Evolutionary conservation across 805 yeast genomes (phyloP).

Genomic region (Zygosaccharomyces bisporus): DNA sequence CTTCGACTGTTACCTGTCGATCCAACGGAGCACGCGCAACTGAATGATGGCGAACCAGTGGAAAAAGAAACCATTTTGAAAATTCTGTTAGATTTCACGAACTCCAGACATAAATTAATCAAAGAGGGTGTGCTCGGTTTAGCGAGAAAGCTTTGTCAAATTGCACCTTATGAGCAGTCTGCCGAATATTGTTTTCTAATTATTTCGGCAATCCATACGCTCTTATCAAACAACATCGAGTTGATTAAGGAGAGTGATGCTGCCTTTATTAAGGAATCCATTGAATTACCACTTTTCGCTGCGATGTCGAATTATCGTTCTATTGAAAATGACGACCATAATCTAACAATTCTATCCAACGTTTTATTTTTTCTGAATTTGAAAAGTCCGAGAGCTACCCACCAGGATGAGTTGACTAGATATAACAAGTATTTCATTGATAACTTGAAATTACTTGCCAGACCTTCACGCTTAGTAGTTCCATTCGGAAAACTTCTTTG

Average conservation of each 20-base stretch:
- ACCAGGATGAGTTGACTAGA: conserved; percentile 44
- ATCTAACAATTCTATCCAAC: conserved; percentile 31
- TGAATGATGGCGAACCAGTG: conserved; percentile 26
- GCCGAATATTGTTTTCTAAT: conserved; percentile 29
- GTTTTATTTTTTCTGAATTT: conserved; percentile 36
- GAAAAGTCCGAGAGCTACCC: conserved; percentile 34
- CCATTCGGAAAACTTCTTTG: conserved; percentile 46
- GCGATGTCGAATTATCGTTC: conserved; percentile 21
- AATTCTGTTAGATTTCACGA: conserved; percentile 35
- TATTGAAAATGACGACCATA: conserved; percentile 26
- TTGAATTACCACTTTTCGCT: too few relatives aligned
- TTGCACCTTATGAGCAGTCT: conserved; percentile 13
- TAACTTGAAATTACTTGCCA: conserved; percentile 17
- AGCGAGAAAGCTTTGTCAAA: conserved; percentile 16
- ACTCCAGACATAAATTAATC: conserved; percentile 30
- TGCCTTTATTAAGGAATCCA: too few relatives aligned
- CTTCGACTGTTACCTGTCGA: conserved; percentile 50
- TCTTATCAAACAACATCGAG: conserved; percentile 25
- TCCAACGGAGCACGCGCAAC: conserved; percentile 28
- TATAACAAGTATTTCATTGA: conserved; percentile 38
- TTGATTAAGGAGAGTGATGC: conserved; percentile 19
- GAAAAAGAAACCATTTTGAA: conserved; percentile 37
- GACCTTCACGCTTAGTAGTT: conserved; percentile 36
- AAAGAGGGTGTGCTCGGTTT: conserved; percentile 30
- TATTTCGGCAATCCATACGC: conserved; percentile 27